Conservation (phyloP, 148 eudicot genomes). For the Vaccinium corymbosum region DNA sequence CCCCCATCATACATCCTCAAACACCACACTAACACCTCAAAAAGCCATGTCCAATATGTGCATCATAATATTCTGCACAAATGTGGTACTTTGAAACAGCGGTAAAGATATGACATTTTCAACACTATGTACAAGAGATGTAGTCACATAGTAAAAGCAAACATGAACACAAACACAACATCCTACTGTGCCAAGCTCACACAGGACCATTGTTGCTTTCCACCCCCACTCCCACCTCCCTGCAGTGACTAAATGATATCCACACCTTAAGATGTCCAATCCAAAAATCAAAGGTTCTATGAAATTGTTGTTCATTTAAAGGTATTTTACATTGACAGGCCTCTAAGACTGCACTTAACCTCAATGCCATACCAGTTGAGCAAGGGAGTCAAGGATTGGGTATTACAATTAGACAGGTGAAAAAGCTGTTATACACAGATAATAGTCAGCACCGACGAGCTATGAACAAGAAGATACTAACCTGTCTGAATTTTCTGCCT, state of each 20-base stretch:
- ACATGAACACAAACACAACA: background rate
- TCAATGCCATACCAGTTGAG: background rate
- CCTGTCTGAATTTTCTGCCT: slow-evolving; percentile 46
- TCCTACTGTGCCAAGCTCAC: background rate
- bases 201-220: background rate
- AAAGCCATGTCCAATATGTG: background rate
- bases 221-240: background rate
- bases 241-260: background rate
- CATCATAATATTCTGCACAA: background rate
- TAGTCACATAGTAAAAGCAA: background rate
- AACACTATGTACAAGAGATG: background rate
- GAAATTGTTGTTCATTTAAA: background rate
- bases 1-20: background rate
- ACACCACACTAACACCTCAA: background rate
- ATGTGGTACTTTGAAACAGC: background rate
- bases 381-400: background rate
- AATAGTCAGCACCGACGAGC: background rate
- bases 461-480: slow-evolving; percentile 17
- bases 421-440: background rate
- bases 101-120: background rate
- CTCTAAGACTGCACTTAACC: background rate
- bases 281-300: slow-evolving; percentile 1
- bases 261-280: slow-evolving; percentile 9
- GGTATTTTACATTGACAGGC: background rate
- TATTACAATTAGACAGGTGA: background rate